These are phyloP conservation scores for Elaeis oleifera DNA, from an alignment of 202 grass and related monocot genomes.

Conservation along the genomic window DNA sequence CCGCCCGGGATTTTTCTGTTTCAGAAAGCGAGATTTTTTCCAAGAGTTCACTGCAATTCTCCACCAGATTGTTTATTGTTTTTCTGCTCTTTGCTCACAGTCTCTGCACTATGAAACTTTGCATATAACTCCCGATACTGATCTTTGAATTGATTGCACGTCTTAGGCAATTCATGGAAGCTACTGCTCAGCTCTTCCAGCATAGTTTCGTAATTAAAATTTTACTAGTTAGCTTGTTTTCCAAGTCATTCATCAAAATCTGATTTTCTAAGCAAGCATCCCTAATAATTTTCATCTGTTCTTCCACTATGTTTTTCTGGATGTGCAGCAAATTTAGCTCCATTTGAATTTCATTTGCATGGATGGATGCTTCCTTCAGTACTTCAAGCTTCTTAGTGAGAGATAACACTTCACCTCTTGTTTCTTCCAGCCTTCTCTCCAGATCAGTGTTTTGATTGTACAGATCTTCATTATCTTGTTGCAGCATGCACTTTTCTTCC, in stretches of 20 bases:
- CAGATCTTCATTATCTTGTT: slow-evolving; percentile 37
- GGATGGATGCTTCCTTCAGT: slow-evolving; percentile 25
- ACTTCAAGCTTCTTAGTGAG: slow-evolving; percentile 32
- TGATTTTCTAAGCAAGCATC: slow-evolving; percentile 31
- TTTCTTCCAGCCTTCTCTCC: slow-evolving; percentile 35
- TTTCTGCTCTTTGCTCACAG: slow-evolving; percentile 37
- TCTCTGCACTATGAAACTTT: slow-evolving; percentile 33
- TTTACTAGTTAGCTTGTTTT: slow-evolving; percentile 42
- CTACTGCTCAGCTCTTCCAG: slow-evolving; percentile 25
- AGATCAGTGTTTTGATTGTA: slow-evolving; percentile 20
- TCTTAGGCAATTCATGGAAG: slow-evolving; percentile 24
- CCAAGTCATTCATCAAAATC: slow-evolving; percentile 35
- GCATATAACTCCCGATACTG: slow-evolving; percentile 34
- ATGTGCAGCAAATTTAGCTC: slow-evolving; percentile 31
- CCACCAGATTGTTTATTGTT: slow-evolving; percentile 32
- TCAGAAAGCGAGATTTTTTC: slow-evolving; percentile 29
- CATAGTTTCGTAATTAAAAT: slow-evolving; percentile 35
- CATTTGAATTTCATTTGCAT: slow-evolving; percentile 29
- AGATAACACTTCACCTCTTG: slow-evolving; percentile 32
- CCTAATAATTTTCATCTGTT: slow-evolving; percentile 43
- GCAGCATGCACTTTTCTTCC: slow-evolving; percentile 26
- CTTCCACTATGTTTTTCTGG: slow-evolving; percentile 42
- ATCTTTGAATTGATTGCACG: slow-evolving; percentile 41
- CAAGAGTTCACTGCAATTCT: slow-evolving; percentile 20
- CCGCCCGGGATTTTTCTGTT: slow-evolving; percentile 30